Evolutionary conservation across 768 basidiomycete genomes (phyloP).

Genomic region (Lactifluus piperatus): DNA sequence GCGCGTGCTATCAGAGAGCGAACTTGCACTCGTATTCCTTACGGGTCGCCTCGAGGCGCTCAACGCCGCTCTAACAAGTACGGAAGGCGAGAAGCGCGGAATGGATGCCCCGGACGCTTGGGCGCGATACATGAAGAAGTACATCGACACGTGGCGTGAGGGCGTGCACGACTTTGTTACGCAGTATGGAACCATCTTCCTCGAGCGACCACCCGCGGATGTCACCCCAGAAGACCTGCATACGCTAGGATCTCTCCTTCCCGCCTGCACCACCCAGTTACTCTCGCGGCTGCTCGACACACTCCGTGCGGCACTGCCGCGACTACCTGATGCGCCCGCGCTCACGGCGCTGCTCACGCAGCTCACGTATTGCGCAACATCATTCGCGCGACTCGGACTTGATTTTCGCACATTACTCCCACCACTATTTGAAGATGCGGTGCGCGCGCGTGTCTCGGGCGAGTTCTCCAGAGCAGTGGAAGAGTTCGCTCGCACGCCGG

Average conservation of each 20-base stretch:
- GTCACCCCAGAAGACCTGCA: slow-evolving; percentile 38
- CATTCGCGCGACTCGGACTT: slow-evolving; percentile 86
- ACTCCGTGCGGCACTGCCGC: slow-evolving; percentile 52
- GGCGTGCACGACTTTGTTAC: slow-evolving; percentile 87
- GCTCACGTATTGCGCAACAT: slow-evolving; percentile 85
- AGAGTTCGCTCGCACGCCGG: slow-evolving; percentile 16
- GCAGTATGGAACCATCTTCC: slow-evolving; percentile 85
- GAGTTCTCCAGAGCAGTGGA: slow-evolving; percentile 39
- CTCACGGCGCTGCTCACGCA: slow-evolving; percentile 85
- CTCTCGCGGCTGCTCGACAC: slow-evolving; percentile 48
- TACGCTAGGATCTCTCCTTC: slow-evolving; percentile 45
- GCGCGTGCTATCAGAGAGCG: slow-evolving; percentile 58
- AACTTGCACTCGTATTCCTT: slow-evolving; percentile 83
- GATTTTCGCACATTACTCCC: slow-evolving; percentile 73
- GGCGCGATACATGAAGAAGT: slow-evolving; percentile 71
- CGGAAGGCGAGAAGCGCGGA: slow-evolving; percentile 33
- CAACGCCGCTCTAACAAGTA: slow-evolving; percentile 44
- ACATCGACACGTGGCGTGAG: slow-evolving; percentile 81
- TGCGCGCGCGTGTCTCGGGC: slow-evolving; percentile 44
- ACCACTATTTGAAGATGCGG: slow-evolving; percentile 57
- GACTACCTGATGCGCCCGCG: slow-evolving; percentile 43
- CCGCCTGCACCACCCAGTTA: slow-evolving; percentile 57
- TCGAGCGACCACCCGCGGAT: slow-evolving; percentile 46
- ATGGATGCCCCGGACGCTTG: slow-evolving; percentile 51
- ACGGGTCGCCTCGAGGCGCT: slow-evolving; percentile 62